Evolutionary conservation across 495 filamentous ascomycete species (phyloP), one percentile per base, ranked within the genome.

Genomic region (Margaritispora aquatica): DNA sequence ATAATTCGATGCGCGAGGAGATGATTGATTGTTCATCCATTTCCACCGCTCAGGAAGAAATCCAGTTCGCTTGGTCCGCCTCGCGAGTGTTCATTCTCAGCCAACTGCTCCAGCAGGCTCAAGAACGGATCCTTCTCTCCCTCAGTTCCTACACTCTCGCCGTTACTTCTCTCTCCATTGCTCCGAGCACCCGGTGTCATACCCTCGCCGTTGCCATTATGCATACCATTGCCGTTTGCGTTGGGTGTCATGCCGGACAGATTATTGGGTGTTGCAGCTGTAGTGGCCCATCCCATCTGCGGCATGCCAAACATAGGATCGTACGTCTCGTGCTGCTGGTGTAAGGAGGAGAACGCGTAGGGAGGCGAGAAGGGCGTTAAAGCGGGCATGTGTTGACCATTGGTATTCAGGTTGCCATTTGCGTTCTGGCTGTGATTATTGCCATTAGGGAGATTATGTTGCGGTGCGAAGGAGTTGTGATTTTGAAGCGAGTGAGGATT

Each of bases 81-180:
- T 27, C 73, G 71, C 53, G 59, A 60, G 26, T 81, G 70, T 66
- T 90, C 88, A 66, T 89, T 90, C 70, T 91, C 87, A 0, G 88
- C 88, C 57, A 93, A 71, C 73, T 91, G 88, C 67, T 93, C 88
- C 34, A 93, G 74, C 49, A 93, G 67, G 59, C 83, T 88, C 26
- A 93, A 66, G 63, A 93, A 93, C 2, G 89, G 89, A 66, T 93
- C 89, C 56, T 87, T 90, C 58, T 91, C 88, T 36, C 61, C 62
- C 75, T 75, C 13, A 59, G 70, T 63, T 0, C 57, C 57, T 1
- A 27, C 66, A 51, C 73, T 69, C 2, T 52, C 50, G 13, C 59
- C 72, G 10, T 71, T 66, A 56, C 75, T 75, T n/a, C 38, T 44
- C 1, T 69, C 71, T 11, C 71, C 69, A 23, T 72, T 69, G 58